A percentile compares a stretch with the other conserved stretches of the same genome.
These are phyloP conservation scores for Euphorbia celastroides DNA, from an alignment of 441 rosid genomes.

Conservation along the genomic window DNA sequence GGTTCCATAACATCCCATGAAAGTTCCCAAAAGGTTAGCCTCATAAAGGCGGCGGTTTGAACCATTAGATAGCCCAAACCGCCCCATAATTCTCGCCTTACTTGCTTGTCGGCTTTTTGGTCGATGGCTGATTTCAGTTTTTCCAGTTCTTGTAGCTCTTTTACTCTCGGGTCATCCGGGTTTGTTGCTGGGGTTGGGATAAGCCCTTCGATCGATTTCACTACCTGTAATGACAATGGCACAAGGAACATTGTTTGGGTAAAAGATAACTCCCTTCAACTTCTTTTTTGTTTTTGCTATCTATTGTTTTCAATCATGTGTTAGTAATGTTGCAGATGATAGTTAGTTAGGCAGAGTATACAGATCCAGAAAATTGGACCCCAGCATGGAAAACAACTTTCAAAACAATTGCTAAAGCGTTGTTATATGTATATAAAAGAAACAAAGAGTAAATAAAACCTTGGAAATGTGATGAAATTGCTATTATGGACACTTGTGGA, in stretches of 20 bases:
- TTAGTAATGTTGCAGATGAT: not conserved
- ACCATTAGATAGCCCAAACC: constrained; percentile 65
- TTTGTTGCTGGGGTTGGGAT: constrained; percentile 48
- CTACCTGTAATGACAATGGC: constrained; percentile 47
- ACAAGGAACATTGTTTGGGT: constrained; percentile 33
- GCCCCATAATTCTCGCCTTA: constrained; percentile 65
- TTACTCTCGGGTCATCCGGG: constrained; percentile 44
- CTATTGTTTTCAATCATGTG: not conserved
- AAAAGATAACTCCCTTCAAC: constrained; percentile 29
- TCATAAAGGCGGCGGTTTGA: constrained; percentile 88
- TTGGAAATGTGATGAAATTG: not conserved
- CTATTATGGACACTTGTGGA: not conserved
- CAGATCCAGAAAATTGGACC: not conserved
- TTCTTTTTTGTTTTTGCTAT: not conserved
- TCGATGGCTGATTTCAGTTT: constrained; percentile 52
- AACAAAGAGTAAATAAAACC: not conserved
- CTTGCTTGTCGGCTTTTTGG: constrained; percentile 44
- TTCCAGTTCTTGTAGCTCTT: constrained; percentile 57
- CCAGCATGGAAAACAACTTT: not conserved
- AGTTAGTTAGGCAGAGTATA: not conserved
- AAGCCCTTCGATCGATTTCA: constrained; percentile 57
- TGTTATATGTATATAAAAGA: not conserved
- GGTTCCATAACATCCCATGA: constrained; percentile 99
- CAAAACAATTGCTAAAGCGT: not conserved
- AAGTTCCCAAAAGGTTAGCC: constrained; percentile 96